Evolutionary conservation across 768 basidiomycete genomes (phyloP).

Genomic region (Agaricus subrufescens): DNA sequence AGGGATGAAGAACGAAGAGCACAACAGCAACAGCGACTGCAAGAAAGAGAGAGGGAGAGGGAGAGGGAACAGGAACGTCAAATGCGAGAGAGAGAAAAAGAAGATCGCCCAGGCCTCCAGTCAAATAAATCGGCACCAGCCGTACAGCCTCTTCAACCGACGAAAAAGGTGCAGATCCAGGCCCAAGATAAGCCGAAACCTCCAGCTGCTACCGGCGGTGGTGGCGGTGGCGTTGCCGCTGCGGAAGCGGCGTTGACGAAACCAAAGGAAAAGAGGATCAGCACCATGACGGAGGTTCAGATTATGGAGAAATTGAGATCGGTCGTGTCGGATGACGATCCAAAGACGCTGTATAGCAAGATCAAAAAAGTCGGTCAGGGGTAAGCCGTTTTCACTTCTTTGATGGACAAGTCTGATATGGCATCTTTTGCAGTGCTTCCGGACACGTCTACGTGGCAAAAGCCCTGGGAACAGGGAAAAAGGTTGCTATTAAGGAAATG

Average conservation of each 20-base stretch:
- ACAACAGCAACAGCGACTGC: constrained; percentile 19
- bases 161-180: constrained; percentile 67
- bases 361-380: constrained; percentile 99
- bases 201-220: constrained; percentile 24
- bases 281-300: constrained; percentile 95
- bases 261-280: constrained; percentile 85
- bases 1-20: constrained; percentile 24
- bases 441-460: constrained; percentile 98
- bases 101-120: constrained; percentile 16
- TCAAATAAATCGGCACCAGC: constrained; percentile 40
- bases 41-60: constrained; percentile 18
- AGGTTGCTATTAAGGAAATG: constrained; percentile 99
- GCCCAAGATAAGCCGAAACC: constrained; percentile 44
- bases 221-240: constrained; percentile 31
- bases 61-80: constrained; percentile 7
- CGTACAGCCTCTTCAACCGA: constrained; percentile 72
- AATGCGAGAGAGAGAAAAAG: constrained; percentile 19
- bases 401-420: constrained; percentile 11
- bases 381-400: constrained; percentile 43
- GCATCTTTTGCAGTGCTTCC: constrained; percentile 62
- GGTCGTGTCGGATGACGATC: constrained; percentile 85
- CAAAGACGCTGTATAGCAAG: constrained; percentile 87
- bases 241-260: constrained; percentile 70
- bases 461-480: constrained; percentile 74
- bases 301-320: constrained; percentile 95